Percentiles rank a stretch among this genome's conserved stretches.
phyloP scores from a whole-genome alignment of 2,329 filamentous ascomycete genomes.

The Fusarium sp. region DNA sequence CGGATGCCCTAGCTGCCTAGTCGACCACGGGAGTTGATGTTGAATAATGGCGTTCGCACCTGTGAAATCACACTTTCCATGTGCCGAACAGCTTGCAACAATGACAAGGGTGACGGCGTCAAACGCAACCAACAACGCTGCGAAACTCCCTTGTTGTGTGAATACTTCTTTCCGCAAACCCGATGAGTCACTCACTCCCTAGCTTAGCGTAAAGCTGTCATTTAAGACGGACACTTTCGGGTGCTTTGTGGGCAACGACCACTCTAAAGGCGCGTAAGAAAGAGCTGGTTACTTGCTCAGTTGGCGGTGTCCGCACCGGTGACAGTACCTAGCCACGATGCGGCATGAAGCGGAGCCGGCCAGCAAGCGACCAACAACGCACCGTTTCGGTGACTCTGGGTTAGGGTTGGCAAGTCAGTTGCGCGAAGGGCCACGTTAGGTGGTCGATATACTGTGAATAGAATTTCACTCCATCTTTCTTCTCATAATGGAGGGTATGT shows the following conservation, averaged over 20 bases:
- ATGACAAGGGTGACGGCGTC: conserved; percentile 25
- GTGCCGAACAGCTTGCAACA: conserved; percentile 42
- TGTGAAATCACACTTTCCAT: conserved; percentile 35
- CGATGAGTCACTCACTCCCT: conserved; percentile 44
- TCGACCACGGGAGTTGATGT: conserved; percentile 38
- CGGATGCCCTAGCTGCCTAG: conserved; percentile 24
- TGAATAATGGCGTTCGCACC: conserved; percentile 17
- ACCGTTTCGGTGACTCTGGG: conserved; percentile 11
- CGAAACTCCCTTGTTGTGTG: conserved; percentile 23
- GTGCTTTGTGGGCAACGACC: conserved; percentile 34
- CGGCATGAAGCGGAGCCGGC: conserved; percentile 37
- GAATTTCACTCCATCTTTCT: conserved; percentile 8
- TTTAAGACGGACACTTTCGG: conserved; percentile 30
- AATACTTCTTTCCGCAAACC: conserved; percentile 31
- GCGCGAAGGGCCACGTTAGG: conserved; percentile 9
- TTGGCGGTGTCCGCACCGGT: conserved; percentile 38
- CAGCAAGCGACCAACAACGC: conserved; percentile 34
- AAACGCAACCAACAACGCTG: conserved; percentile 23
- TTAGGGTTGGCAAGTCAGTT: conserved; percentile 23
- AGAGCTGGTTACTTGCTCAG: conserved; percentile 27
- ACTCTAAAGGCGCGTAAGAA: conserved; percentile 31
- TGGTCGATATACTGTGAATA: conserved; percentile 10
- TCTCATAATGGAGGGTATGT: conserved; percentile 24
- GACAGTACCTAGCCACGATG: conserved; percentile 37
- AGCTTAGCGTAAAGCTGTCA: conserved; percentile 11